Percentiles rank a stretch among this genome's conserved stretches.
Evolutionary conservation across 306 rosid genomes (phyloP).

Genomic region (Pachyrhizus erosus): DNA sequence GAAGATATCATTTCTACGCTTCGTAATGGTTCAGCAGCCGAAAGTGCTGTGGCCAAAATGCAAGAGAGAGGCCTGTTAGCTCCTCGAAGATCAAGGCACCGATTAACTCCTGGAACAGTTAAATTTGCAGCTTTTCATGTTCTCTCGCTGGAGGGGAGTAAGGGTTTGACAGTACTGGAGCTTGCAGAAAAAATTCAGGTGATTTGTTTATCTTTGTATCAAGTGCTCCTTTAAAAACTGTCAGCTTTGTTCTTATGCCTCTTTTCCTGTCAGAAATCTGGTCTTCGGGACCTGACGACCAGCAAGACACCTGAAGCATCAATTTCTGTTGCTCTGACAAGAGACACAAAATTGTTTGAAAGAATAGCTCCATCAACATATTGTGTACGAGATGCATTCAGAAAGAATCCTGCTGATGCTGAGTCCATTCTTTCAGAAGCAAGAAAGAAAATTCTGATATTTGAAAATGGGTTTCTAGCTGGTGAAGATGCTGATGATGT

Average conservation of each 20-base stretch:
- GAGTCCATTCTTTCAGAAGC: constrained; percentile 89
- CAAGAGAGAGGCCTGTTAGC: constrained; percentile 92
- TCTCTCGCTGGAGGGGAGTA: constrained; percentile 92
- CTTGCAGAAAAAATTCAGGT: constrained; percentile 99
- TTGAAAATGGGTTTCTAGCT: constrained; percentile 91
- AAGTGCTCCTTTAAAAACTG: constrained; percentile 7
- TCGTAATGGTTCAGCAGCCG: constrained; percentile 97
- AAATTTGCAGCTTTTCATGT: constrained; percentile 99
- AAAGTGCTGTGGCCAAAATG: constrained; percentile 91
- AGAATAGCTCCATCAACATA: constrained; percentile 99
- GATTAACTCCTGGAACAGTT: constrained; percentile 98
- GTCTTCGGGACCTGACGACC: constrained; percentile 96
- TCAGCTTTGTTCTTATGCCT: constrained; percentile 30
- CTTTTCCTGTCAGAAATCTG: constrained; percentile 76
- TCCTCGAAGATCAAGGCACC: constrained; percentile 93
- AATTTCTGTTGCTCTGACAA: constrained; percentile 97
- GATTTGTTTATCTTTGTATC: constrained; percentile 19
- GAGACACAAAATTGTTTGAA: constrained; percentile 98
- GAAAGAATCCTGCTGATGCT: constrained; percentile 94
- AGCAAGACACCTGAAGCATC: constrained; percentile 99
- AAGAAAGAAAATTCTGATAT: constrained; percentile 92
- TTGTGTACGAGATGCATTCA: constrained; percentile 87
- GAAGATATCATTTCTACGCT: constrained; percentile 90
- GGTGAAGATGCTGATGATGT: constrained; percentile 91
- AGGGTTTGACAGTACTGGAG: constrained; percentile 89